A percentile compares a stretch with the other conserved stretches of the same genome.
These are phyloP conservation scores for Calonectria pseudoreteaudii DNA, from an alignment of 2,329 filamentous ascomycete species.

Conservation along the genomic window DNA sequence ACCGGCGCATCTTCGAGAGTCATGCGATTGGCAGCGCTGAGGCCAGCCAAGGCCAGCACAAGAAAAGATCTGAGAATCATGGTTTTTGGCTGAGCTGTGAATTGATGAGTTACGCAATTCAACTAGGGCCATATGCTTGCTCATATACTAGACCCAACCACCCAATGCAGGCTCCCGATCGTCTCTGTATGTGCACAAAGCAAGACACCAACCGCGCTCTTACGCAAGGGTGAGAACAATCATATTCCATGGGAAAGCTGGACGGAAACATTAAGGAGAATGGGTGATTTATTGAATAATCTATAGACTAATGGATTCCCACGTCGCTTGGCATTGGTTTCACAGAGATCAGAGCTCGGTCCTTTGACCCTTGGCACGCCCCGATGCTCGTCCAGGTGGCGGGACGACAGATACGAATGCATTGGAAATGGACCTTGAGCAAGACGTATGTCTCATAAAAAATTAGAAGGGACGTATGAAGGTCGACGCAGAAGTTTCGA, in stretches of 20 bases:
- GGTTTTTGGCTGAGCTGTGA: background rate
- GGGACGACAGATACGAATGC: background rate
- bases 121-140: no score
- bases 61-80: conserved; percentile 32
- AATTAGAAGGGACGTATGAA: background rate
- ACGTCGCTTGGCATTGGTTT: background rate
- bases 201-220: background rate
- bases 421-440: background rate
- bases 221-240: background rate
- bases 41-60: conserved; percentile 39
- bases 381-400: background rate
- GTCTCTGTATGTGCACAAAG: background rate
- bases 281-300: background rate
- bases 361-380: background rate
- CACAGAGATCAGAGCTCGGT: background rate
- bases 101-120: no score
- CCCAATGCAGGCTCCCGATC: background rate
- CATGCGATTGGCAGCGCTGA: conserved; percentile 36
- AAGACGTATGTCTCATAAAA: background rate
- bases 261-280: background rate
- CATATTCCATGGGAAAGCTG: background rate
- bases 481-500: background rate
- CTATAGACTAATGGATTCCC: background rate
- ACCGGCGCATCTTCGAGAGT: conserved; percentile 42
- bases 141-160: background rate